Evolutionary conservation across 306 rosid species (phyloP).

Genomic region (Leucaena leucocephala): DNA sequence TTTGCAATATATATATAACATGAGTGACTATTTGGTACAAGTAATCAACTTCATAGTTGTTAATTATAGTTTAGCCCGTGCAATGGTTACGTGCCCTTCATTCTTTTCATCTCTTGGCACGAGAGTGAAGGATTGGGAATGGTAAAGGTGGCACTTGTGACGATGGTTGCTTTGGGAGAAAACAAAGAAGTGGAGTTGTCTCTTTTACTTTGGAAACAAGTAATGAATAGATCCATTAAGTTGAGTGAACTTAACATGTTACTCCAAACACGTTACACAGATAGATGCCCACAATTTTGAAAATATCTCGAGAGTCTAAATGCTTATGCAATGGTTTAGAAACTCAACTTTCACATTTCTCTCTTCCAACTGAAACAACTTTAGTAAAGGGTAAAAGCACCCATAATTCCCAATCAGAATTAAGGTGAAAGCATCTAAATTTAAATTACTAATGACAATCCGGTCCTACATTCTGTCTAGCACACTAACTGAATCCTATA

Average conservation of each 20-base stretch:
- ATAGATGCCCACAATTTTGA: not conserved
- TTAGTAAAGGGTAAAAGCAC: not conserved
- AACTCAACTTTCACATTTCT: not conserved
- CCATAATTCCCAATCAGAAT: not conserved
- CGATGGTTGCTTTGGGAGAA: not conserved
- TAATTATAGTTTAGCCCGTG: not conserved
- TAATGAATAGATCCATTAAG: not conserved
- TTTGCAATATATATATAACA: not conserved
- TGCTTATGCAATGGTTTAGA: not conserved
- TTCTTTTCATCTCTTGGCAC: not conserved
- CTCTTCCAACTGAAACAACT: not conserved
- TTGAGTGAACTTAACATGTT: not conserved
- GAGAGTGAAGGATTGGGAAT: not conserved
- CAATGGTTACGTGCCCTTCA: not conserved
- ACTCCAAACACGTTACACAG: not conserved
- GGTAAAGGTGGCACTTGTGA: not conserved
- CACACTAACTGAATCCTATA: slow-evolving; percentile 32
- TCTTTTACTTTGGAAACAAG: not conserved
- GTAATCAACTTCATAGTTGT: not conserved
- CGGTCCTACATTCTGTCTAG: slow-evolving; percentile 36
- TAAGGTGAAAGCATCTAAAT: not conserved
- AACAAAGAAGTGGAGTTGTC: not conserved
- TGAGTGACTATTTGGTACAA: not conserved
- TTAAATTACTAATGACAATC: slow-evolving; percentile 36
- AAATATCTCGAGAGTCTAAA: not conserved